A percentile compares a stretch with the other conserved stretches of the same genome.
phyloP scores from a whole-genome alignment of 192 early-diverging fungal genomes.

The Obelidium mucronatum region DNA sequence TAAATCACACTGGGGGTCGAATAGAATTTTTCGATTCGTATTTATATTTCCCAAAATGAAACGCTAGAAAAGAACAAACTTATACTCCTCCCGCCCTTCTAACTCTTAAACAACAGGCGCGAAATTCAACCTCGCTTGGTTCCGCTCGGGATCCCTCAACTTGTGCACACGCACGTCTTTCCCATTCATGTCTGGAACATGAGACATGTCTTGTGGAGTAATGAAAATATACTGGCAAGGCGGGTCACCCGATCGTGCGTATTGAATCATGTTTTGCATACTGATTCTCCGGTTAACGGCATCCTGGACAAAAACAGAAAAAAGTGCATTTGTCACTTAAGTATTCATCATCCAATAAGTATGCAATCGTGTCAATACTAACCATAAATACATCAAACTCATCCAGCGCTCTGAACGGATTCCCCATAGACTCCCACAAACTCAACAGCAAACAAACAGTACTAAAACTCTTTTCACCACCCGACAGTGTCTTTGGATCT shows the following conservation, averaged over 20 bases:
- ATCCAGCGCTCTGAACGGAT: slow-evolving; percentile 93
- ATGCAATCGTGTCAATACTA: too few relatives aligned
- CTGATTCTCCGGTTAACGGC: slow-evolving; percentile 90
- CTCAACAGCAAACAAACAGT: slow-evolving; percentile 92
- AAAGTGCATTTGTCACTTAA: slow-evolving; percentile 4
- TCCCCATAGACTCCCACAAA: slow-evolving; percentile 92
- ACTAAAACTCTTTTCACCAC: slow-evolving; percentile 97
- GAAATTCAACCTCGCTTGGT: slow-evolving; percentile 32
- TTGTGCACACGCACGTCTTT: slow-evolving; percentile 54
- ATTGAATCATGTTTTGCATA: slow-evolving; percentile 89
- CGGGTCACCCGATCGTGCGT: slow-evolving; percentile 71
- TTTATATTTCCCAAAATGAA: too few relatives aligned
- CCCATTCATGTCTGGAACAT: slow-evolving; percentile 30
- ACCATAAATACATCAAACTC: slow-evolving; percentile 99
- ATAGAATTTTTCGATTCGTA: too few relatives aligned
- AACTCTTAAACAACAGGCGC: too few relatives aligned
- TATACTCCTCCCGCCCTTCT: too few relatives aligned
- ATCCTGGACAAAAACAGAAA: slow-evolving; percentile 60
- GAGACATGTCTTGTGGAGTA: slow-evolving; percentile 88
- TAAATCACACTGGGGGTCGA: too few relatives aligned
- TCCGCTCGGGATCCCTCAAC: slow-evolving; percentile 60
- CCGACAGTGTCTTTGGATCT: slow-evolving; percentile 91
- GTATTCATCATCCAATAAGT: too few relatives aligned
- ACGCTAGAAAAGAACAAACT: too few relatives aligned
- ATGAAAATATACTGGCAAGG: slow-evolving; percentile 92